Percentiles rank a stretch among this genome's conserved stretches.
These are phyloP conservation scores for Tulasnella sp. DNA, from an alignment of 768 basidiomycete species.

Conservation along the genomic window DNA sequence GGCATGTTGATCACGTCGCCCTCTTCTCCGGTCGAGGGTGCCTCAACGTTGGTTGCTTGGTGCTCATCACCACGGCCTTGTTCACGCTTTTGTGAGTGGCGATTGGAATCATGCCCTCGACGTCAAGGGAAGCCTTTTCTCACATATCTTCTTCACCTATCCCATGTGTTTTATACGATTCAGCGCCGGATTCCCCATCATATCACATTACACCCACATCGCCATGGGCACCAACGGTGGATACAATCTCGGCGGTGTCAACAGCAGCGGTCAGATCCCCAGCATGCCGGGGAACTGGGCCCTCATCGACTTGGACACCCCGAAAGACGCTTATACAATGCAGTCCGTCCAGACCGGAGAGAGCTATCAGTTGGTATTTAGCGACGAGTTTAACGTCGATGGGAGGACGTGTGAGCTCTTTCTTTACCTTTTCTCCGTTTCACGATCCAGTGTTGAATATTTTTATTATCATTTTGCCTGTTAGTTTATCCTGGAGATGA, in stretches of 20 bases:
- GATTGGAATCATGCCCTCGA: constrained; percentile 21
- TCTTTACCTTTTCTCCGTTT: background rate
- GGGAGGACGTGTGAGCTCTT: constrained; percentile 21
- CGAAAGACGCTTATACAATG: constrained; percentile 21
- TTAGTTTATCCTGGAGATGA: constrained; percentile 29
- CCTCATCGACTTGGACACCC: constrained; percentile 31
- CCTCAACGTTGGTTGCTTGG: constrained; percentile 7
- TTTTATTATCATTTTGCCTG: too few relatives aligned
- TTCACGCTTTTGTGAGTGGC: constrained; percentile 5
- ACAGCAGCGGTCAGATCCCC: constrained; percentile 30
- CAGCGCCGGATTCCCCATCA: constrained; percentile 30
- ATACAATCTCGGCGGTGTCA: constrained; percentile 33
- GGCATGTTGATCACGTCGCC: background rate
- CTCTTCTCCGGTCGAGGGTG: background rate
- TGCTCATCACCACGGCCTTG: background rate
- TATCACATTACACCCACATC: constrained; percentile 21
- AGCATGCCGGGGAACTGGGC: constrained; percentile 24
- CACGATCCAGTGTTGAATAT: too few relatives aligned
- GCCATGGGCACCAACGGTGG: constrained; percentile 23
- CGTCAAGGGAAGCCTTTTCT: constrained; percentile 28
- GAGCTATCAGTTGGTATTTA: constrained; percentile 27
- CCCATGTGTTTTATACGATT: background rate
- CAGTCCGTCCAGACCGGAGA: constrained; percentile 27
- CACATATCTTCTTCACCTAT: constrained; percentile 13
- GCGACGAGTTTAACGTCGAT: constrained; percentile 31